phyloP scores from a whole-genome alignment of 2,329 filamentous ascomycete species.

The Ilyonectria mors-panacis region DNA sequence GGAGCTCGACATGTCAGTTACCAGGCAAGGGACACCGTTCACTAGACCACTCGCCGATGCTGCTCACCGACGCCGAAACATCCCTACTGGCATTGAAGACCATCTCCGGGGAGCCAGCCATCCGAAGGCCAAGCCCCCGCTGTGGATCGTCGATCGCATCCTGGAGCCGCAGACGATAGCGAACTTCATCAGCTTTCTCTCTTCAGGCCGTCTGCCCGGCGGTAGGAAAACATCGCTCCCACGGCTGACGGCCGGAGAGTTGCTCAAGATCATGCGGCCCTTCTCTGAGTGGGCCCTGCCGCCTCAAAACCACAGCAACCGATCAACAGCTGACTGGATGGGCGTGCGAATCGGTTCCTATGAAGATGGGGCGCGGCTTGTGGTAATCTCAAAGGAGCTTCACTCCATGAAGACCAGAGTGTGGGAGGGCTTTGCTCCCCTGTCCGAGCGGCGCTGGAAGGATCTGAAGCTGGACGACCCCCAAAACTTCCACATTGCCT shows the following conservation, averaged over 20 bases:
- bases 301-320: neutral
- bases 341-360: neutral
- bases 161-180: neutral
- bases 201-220: neutral
- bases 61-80: neutral
- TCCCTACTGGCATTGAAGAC: neutral
- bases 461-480: neutral
- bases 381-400: neutral
- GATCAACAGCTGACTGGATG: neutral
- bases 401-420: slow-evolving; percentile 1
- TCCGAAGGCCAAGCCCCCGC: neutral
- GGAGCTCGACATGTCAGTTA: neutral
- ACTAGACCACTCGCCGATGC: neutral
- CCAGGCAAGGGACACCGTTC: neutral
- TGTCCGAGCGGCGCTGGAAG: slow-evolving; percentile 7
- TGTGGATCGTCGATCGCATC: neutral
- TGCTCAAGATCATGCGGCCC: neutral
- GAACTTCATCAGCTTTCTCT: neutral
- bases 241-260: neutral
- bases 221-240: neutral
- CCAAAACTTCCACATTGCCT: neutral
- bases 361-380: neutral
- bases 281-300: neutral
- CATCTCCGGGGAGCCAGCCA: neutral
- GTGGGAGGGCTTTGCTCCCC: neutral